A percentile compares a stretch with the other conserved stretches of the same genome.
Conservation (phyloP, 805 yeast species). For the Candida boleticola region DNA sequence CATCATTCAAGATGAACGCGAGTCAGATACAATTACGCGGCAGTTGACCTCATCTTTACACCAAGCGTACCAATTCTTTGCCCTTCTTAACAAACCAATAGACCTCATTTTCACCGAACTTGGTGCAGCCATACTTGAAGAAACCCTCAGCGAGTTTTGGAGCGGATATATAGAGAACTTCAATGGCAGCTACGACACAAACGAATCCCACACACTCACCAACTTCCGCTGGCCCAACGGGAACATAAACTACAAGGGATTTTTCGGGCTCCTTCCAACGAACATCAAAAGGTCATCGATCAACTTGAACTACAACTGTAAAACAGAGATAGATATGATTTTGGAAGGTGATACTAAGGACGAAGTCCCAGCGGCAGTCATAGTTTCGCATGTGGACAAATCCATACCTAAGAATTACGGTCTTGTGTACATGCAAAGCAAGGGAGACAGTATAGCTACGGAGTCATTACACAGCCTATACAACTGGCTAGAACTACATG, state of each 20-base stretch:
- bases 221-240: slow-evolving; percentile 30
- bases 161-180: slow-evolving; percentile 22
- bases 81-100: slow-evolving; percentile 26
- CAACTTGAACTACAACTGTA: slow-evolving; percentile 11
- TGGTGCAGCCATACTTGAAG: slow-evolving; percentile 15
- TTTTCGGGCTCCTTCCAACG: slow-evolving; percentile 28
- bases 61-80: slow-evolving; percentile 23
- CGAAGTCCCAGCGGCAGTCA: slow-evolving; percentile 21
- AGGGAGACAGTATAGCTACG: slow-evolving; percentile 8
- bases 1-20: slow-evolving; percentile 9
- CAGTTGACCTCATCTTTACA: slow-evolving; percentile 12
- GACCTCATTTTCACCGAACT: slow-evolving; percentile 11
- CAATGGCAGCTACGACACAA: slow-evolving; percentile 18
- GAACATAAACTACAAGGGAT: slow-evolving; percentile 32
- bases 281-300: slow-evolving; percentile 28
- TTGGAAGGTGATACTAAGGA: slow-evolving; percentile 7
- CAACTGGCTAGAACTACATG: slow-evolving; percentile 32
- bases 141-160: slow-evolving; percentile 26
- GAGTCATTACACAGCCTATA: slow-evolving; percentile 21
- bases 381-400: slow-evolving; percentile 27
- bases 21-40: slow-evolving; percentile 4
- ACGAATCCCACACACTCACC: slow-evolving; percentile 19
- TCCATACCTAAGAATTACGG: slow-evolving; percentile 31
- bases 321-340: slow-evolving; percentile 14
- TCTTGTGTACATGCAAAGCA: slow-evolving; percentile 17